These are phyloP conservation scores for Sphagnum fallax DNA, from an alignment of 228 moss, liverwort and hornwort genomes.

Conservation along the genomic window DNA sequence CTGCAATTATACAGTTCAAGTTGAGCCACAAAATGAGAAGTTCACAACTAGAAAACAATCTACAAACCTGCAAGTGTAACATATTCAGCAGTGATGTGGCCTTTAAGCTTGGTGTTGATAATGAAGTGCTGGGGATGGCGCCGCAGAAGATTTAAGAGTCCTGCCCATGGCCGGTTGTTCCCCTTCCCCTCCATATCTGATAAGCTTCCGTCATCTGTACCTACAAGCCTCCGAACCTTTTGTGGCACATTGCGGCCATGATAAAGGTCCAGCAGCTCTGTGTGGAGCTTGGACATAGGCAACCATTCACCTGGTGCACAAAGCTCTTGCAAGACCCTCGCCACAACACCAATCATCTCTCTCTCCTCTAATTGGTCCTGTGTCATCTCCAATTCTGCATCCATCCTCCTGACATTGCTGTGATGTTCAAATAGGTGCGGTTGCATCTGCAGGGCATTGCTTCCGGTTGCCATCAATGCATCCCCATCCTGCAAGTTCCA, in stretches of 20 bases:
- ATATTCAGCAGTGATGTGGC: conserved; percentile 96
- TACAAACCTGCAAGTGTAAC: conserved; percentile 29
- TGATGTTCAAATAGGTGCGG: background rate
- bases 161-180: conserved; percentile 61
- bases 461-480: conserved; percentile 56
- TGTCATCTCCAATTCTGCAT: conserved; percentile 38
- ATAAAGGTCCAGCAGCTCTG: conserved; percentile 55
- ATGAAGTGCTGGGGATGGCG: conserved; percentile 61
- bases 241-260: conserved; percentile 33
- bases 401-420: conserved; percentile 37
- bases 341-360: conserved; percentile 66
- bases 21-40: too few species aligned
- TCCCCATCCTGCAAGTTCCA: conserved; percentile 62
- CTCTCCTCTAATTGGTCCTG: conserved; percentile 51
- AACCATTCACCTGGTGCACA: conserved; percentile 85
- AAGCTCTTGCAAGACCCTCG: conserved; percentile 69
- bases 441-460: conserved; percentile 23
- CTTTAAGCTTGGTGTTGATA: conserved; percentile 99
- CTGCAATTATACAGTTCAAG: too few species aligned
- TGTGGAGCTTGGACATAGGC: conserved; percentile 78
- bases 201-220: conserved; percentile 54
- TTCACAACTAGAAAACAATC: too few species aligned
- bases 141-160: conserved; percentile 71
- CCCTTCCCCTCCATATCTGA: conserved; percentile 53
- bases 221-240: conserved; percentile 72